Evolutionary conservation across 129 eudicot genomes (phyloP), one percentile per base, ranked within the genome.

Genomic region (Deinandra increscens): DNA sequence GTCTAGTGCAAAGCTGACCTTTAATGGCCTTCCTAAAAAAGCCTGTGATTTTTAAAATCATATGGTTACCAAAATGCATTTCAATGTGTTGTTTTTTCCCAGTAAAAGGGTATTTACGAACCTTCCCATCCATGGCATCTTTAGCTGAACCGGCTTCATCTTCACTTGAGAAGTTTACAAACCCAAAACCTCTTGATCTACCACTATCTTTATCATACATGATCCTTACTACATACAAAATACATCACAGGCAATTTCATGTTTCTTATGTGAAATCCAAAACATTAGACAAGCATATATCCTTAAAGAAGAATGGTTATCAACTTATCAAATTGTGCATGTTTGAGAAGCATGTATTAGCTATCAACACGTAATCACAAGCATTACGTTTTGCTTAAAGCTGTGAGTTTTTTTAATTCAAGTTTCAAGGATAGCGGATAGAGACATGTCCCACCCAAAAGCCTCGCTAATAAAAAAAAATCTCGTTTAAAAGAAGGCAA

Each of bases 101-200:
- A 3, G 1, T 4, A 5, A 48, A 48, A 68, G 18, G 38, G 19
- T 31, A 68, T 49, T 69, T 31, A 43, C 68, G 50, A 39, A 84
- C 89, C 89, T 89, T 89, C 53, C 96, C 89, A 72, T 89, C 96
- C 96, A 89, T 89, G 70, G 92, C 87, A 59, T 86, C 88, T 75
- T 84, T 89, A 13, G 96, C 96, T 56, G 75, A 79, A 71, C 50
- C 65, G 15, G 96, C 96, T 31, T 84, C 90, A 17, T 84, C 90
- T 66, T 79, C 90, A 7, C 42, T 84, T 1, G 86, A 72, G 72
- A 89, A 89, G 46, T 81, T 49, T 14, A 89, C 88, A 75, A 89
- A 86, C 53, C 96, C 93, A 10, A 89, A 89, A 56, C 93, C 96
- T 82, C 96, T 86, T 49, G 96, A 82, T 46, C 96, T 82, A 22